These are phyloP conservation scores for Boletellus deceptivus DNA, from an alignment of 1,284 basidiomycete genomes.

Conservation along the genomic window DNA sequence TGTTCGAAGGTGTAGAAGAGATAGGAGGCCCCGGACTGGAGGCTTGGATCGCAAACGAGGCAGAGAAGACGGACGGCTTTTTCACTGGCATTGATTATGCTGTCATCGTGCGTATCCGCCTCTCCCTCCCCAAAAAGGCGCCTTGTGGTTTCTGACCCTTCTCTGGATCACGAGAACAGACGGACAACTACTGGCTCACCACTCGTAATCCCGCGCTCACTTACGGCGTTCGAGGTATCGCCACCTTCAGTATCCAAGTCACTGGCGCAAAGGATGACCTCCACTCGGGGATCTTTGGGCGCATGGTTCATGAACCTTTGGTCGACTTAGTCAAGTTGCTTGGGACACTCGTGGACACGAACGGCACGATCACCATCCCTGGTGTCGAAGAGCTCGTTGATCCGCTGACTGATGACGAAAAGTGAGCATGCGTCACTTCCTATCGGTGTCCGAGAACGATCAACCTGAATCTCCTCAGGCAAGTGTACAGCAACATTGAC, in stretches of 20 bases:
- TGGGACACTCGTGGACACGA: constrained; percentile 79
- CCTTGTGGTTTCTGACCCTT: neutral
- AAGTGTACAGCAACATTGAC: neutral
- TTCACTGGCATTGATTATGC: constrained; percentile 88
- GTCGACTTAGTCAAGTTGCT: constrained; percentile 72
- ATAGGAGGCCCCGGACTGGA: constrained; percentile 31
- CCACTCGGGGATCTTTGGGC: constrained; percentile 87
- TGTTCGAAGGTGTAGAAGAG: constrained; percentile 97
- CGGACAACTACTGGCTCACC: constrained; percentile 82
- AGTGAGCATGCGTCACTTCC: neutral
- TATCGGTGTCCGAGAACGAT: too few species aligned
- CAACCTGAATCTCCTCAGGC: neutral
- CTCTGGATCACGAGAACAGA: constrained; percentile 39
- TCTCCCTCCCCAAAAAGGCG: neutral
- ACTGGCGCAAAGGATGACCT: constrained; percentile 84
- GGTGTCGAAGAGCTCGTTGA: neutral
- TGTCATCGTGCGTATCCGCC: constrained; percentile 70
- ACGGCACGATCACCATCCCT: constrained; percentile 84
- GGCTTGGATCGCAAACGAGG: constrained; percentile 79
- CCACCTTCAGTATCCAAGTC: constrained; percentile 83
- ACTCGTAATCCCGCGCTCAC: constrained; percentile 65
- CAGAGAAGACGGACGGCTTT: constrained; percentile 62
- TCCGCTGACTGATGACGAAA: neutral
- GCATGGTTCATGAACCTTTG: constrained; percentile 87
- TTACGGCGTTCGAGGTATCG: constrained; percentile 80